Evolutionary conservation across 2,329 filamentous ascomycete species (phyloP), one percentile per base, ranked within the genome.

Genomic region (Cercospora sp.): DNA sequence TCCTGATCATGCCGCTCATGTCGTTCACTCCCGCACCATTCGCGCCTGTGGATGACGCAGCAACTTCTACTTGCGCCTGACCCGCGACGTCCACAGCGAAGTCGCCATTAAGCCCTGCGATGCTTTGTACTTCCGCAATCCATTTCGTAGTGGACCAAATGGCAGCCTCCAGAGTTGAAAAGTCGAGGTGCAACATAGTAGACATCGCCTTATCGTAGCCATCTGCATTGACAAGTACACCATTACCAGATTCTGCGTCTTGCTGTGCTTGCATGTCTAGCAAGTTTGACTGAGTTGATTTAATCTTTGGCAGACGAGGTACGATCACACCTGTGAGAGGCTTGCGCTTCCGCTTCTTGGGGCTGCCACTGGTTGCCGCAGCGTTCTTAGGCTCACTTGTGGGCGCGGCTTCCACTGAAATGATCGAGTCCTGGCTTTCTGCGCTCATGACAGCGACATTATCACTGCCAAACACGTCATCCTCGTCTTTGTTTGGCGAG

Each of bases 111-210:
- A 69, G 31, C 6, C 73, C 69, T 53, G 69, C 61, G 10, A 75
- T 73, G 12, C 69, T 71, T 4, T 59, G 86, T 1, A 90, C 87
- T 74, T 94, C 91, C 13, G 84, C 84, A 53, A 89, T 83, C 91
- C 91, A 95, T 63, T 90, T 87, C 62, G 79, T 81, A 2, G 91
- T 92, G 74, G 90, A 92, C 33, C 83, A 82, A 1, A 81, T 82
- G 0, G 90, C 89, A 59, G 90, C 86, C 10, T 87, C 85, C 3
- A 88, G 78, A 8, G 85, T 90, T 1, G 87, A 84, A 78, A 95
- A 95, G 77, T 93, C 91, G 0, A 93, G 85, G 67, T 90, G 87
- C 5, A 94, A 84, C 0, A 95, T 82, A 9, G 0, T 90, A 88
- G 1, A 79, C 83, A 30, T 88, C 77, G 73, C 75, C 79, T 82